phyloP scores from a whole-genome alignment of 2,329 filamentous ascomycete species.

The Pseudogymnoascus pannorum region DNA sequence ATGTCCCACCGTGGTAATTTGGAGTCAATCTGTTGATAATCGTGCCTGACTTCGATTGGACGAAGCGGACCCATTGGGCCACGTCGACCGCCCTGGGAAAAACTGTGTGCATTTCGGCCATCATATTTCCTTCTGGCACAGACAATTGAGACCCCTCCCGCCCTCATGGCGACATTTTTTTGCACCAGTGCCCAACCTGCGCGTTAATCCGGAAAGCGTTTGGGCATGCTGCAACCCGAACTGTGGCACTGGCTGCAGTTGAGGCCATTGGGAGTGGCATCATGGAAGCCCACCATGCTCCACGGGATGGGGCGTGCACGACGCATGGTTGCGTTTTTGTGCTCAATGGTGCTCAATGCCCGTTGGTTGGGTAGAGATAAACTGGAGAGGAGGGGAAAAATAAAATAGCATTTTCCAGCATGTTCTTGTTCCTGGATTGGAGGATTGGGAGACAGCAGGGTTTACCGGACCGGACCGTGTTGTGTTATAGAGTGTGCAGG shows the following conservation, averaged over 20 bases:
- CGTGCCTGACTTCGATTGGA: slow-evolving; percentile 1
- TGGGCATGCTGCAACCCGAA: background rate
- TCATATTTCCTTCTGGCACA: background rate
- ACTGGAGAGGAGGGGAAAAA: background rate
- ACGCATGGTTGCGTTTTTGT: background rate
- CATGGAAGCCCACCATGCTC: background rate
- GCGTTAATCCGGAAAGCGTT: slow-evolving; percentile 5
- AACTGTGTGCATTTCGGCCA: background rate
- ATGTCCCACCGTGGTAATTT: background rate
- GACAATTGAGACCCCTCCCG: background rate
- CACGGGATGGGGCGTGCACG: background rate
- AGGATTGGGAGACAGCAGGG: background rate
- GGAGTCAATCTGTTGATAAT: slow-evolving; percentile 5
- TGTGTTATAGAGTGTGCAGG: background rate
- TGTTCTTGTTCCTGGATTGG: slow-evolving; percentile 2
- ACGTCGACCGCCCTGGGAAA: background rate
- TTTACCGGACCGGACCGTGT: background rate
- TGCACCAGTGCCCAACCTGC: background rate
- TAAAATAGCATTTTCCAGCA: background rate
- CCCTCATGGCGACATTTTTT: background rate
- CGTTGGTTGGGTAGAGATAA: background rate
- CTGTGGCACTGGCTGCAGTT: background rate
- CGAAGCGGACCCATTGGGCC: slow-evolving; percentile 2
- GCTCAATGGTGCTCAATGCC: background rate
- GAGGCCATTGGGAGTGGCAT: background rate